Evolutionary conservation across 2,329 filamentous ascomycete genomes (phyloP).

Genomic region (Aureobasidium sp.): DNA sequence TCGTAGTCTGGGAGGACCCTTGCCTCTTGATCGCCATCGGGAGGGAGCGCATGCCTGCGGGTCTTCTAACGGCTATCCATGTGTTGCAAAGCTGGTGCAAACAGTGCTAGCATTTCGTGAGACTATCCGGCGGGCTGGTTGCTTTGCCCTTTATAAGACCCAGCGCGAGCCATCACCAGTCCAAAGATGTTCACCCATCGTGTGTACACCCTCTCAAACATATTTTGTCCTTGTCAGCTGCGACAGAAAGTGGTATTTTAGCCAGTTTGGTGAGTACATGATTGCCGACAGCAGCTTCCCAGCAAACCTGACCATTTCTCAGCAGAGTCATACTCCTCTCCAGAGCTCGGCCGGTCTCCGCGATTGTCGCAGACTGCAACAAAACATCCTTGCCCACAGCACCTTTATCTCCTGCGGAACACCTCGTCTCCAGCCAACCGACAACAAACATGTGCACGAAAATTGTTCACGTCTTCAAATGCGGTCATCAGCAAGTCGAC

Average conservation of each 20-base stretch:
- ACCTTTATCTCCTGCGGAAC: neutral
- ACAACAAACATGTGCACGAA: conserved; percentile 38
- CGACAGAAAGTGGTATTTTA: conserved; percentile 7
- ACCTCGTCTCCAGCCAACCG: neutral
- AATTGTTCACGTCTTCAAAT: conserved; percentile 42
- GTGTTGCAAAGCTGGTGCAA: conserved; percentile 16
- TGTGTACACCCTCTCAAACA: conserved; percentile 4
- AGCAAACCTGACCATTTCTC: neutral
- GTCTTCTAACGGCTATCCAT: conserved; percentile 16
- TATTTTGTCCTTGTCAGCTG: neutral
- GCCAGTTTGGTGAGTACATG: conserved; percentile 8
- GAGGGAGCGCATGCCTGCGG: conserved; percentile 15
- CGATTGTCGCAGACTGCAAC: conserved; percentile 8
- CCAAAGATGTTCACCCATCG: conserved; percentile 4
- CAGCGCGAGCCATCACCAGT: conserved; percentile 10
- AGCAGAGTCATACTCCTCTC: neutral
- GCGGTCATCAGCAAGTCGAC: conserved; percentile 38
- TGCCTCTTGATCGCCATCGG: conserved; percentile 15
- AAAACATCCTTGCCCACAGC: neutral
- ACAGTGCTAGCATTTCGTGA: conserved; percentile 16
- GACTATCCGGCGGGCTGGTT: conserved; percentile 12
- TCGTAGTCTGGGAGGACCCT: conserved; percentile 15
- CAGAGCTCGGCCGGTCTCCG: neutral
- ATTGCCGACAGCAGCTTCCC: neutral
- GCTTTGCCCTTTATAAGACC: conserved; percentile 13